Conservation (phyloP, 768 basidiomycete species). For the Dioszegia aurantiaca region DNA sequence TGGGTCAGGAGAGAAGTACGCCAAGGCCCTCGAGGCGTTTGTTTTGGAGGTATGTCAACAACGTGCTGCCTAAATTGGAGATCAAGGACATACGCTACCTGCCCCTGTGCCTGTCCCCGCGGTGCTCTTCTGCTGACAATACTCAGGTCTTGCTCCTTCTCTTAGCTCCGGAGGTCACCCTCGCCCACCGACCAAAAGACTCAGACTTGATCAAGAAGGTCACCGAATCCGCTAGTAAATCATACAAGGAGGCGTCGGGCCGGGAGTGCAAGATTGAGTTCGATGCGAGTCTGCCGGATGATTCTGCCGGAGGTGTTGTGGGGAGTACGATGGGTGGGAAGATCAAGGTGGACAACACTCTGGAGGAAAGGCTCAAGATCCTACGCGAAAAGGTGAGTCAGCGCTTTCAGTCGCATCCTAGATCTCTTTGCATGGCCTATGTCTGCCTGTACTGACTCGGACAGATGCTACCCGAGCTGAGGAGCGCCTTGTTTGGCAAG, state of each 20-base stretch:
- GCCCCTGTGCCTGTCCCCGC: too few species aligned
- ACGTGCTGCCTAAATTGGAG: too few species aligned
- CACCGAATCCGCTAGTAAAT: constrained; percentile 61
- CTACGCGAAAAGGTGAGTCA: constrained; percentile 80
- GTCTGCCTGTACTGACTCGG: not conserved
- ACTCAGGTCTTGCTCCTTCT: constrained; percentile 76
- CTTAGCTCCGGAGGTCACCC: constrained; percentile 68
- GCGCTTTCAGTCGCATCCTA: not conserved
- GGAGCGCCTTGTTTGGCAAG: constrained; percentile 87
- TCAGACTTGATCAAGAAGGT: constrained; percentile 63
- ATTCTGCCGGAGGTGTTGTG: constrained; percentile 78
- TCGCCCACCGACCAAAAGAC: constrained; percentile 70
- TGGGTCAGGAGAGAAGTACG: constrained; percentile 62
- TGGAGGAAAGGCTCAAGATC: constrained; percentile 83
- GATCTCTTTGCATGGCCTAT: not conserved
- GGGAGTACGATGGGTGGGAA: constrained; percentile 68
- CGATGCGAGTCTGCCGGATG: constrained; percentile 63
- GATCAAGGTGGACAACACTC: constrained; percentile 88
- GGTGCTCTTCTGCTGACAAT: too few species aligned
- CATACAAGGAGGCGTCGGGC: constrained; percentile 77
- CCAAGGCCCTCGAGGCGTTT: constrained; percentile 75
- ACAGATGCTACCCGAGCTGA: constrained; percentile 94
- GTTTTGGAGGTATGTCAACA: constrained; percentile 65
- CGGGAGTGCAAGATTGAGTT: constrained; percentile 62
- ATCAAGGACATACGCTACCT: too few species aligned